These are phyloP conservation scores for Eucommia ulmoides DNA, from an alignment of 257 asterid species.

Conservation along the genomic window DNA sequence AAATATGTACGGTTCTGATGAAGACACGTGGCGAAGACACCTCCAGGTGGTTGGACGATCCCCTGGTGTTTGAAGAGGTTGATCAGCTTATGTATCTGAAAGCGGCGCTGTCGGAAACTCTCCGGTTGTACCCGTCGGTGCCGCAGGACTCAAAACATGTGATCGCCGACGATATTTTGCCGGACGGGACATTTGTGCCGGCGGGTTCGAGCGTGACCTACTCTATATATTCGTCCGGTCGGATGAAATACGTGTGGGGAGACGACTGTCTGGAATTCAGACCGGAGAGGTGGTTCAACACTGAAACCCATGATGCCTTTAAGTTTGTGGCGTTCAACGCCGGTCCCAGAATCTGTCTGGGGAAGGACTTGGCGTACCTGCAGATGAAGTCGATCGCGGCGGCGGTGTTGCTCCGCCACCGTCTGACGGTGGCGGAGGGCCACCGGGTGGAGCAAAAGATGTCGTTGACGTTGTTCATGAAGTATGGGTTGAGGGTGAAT, in stretches of 20 bases:
- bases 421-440: slow-evolving; percentile 36
- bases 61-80: slow-evolving; percentile 54
- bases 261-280: slow-evolving; percentile 67
- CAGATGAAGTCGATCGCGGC: slow-evolving; percentile 92
- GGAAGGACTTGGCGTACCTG: slow-evolving; percentile 76
- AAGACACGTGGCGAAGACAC: slow-evolving; percentile 55
- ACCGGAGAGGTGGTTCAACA: slow-evolving; percentile 78
- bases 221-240: slow-evolving; percentile 77
- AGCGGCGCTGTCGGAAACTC: slow-evolving; percentile 76
- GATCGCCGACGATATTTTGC: slow-evolving; percentile 57
- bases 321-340: slow-evolving; percentile 88
- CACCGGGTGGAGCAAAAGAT: slow-evolving; percentile 83
- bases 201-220: slow-evolving; percentile 86
- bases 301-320: slow-evolving; percentile 52
- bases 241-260: slow-evolving; percentile 82
- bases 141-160: slow-evolving; percentile 89
- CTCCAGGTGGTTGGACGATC: slow-evolving; percentile 44
- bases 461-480: slow-evolving; percentile 87
- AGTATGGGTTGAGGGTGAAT: slow-evolving; percentile 56
- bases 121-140: slow-evolving; percentile 76
- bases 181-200: slow-evolving; percentile 80
- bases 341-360: slow-evolving; percentile 77
- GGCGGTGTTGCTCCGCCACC: slow-evolving; percentile 72
- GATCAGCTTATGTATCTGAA: slow-evolving; percentile 60
- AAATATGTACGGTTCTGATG: slow-evolving; percentile 45